Evolutionary conservation across 108 stramenopile species (phyloP), one percentile per base, ranked within the genome.

Genomic region (Nitzschia putrida): DNA sequence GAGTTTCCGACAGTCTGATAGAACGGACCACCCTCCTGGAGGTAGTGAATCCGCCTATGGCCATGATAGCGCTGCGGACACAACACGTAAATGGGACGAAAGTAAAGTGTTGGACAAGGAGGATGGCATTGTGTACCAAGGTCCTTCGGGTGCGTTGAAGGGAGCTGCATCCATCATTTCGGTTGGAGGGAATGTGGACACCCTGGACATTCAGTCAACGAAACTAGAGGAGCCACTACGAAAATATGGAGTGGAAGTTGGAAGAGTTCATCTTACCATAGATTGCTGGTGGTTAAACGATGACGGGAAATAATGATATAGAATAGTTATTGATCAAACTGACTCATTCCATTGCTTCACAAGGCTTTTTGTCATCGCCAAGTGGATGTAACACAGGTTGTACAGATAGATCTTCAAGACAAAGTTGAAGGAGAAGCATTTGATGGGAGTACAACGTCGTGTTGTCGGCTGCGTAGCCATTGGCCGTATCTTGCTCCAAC

Each of bases 271-370:
- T 16, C 59, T 61, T 54, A 80, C 69, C 5, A 51, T 83, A 4
- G 79, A 76, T 49, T 39, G 79, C 14, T 80, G 79, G 78, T 83
- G 82, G 82, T 23, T 76, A 13, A 59, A 26, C 34, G 66, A 66
- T 37, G 45, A 64, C 71, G 29, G 29, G 3, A 34, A 34, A 34
- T 34, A 34, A 4, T 34, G 29, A 34, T 34, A 1, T 34, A n/a
- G n/a, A 34, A 34, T 34, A 34, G 29, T 34, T 4, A 3, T 34
- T 34, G 4, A 4, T 34, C 29, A 34, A 34, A 34, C 29, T 34
- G 29, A 34, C 4, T n/a, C n/a, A n/a, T n/a, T n/a, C n/a, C 29
- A 4, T 4, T 34, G 29, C 29, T 34, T 34, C 3, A 34, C 29
- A 34, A 34, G 29, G 3, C 29, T 34, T n/a, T n/a, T n/a, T 34